Conservation (phyloP, 116 monocot genomes). For the Phalaenopsis hybrid region DNA sequence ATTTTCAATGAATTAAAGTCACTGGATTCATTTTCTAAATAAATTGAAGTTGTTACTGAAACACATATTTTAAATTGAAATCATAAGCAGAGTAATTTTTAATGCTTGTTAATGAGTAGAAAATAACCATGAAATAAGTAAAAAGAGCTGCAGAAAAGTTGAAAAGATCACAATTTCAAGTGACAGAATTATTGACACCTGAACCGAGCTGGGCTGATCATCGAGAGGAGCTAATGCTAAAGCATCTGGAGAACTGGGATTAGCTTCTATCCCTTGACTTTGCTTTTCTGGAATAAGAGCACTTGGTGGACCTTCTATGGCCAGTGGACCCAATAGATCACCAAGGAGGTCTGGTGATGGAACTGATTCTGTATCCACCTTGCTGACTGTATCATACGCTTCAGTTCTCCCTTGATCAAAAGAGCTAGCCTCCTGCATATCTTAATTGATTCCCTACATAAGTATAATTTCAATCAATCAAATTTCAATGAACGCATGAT, state of each 20-base stretch:
- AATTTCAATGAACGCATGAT: not conserved
- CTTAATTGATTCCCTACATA: conserved; percentile 7
- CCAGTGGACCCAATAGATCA: conserved; percentile 81
- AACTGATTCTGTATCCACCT: conserved; percentile 39
- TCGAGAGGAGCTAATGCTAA: conserved; percentile 67
- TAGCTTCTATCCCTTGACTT: conserved; percentile 33
- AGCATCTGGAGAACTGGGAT: conserved; percentile 35
- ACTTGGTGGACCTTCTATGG: conserved; percentile 79
- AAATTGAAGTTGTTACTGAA: not conserved
- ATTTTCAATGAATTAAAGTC: not conserved
- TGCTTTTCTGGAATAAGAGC: conserved; percentile 27
- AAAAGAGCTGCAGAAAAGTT: not conserved
- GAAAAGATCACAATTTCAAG: not conserved
- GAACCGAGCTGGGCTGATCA: conserved; percentile 69
- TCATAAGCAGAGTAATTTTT: not conserved
- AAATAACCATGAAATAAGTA: not conserved
- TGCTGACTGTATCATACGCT: conserved; percentile 49
- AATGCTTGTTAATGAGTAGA: not conserved
- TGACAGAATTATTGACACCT: conserved; percentile 37
- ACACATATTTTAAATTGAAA: not conserved
- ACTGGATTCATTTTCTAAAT: not conserved
- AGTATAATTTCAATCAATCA: not conserved
- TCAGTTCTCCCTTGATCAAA: conserved; percentile 31
- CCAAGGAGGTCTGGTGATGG: conserved; percentile 72
- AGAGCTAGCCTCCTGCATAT: conserved; percentile 51